Evolutionary conservation across 441 rosid genomes (phyloP), one percentile per base, ranked within the genome.

Genomic region (Adansonia madagascariensis): DNA sequence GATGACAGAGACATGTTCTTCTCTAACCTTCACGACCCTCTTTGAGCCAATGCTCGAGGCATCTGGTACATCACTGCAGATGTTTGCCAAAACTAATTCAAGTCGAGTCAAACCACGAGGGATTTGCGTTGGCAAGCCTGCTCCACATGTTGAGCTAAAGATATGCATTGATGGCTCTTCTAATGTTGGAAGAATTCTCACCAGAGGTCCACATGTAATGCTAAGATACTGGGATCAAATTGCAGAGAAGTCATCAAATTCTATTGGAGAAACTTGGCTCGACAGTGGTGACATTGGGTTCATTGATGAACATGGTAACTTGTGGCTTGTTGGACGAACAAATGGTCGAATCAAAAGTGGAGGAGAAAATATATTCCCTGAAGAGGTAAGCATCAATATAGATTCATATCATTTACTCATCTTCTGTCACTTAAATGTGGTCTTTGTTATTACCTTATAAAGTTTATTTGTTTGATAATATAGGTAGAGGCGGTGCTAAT

Each of bases 1-100:
- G 75, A 90, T 95, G 99, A 93, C 99, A 47, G 97, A 95, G 85
- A 84, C 97, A 41, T 90, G 94, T 74, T 95, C 99, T 76, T 95
- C 97, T 22, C 86, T 91, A 24, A 85, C 94, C 59, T 92, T 95
- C 85, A 81, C 82, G 88, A 87, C 91, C 62, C 91, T 91, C 81
- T 65, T 77, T 78, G 89, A 87, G 76, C 90, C 93, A 66, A 71
- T 80, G 46, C 62, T 66, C 44, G 85, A 82, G 67, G 77, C 77
- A 18, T 14, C 71, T 8, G 63, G 62, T 68, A 81, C 61, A 74
- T 69, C 70, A 75, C 66, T 66, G 55, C 86, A 57, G 75, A 41
- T 47, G 53, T 81, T 39, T 53, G 71, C 64, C 47, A 20, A 59
- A 76, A 35, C 65, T 70, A 64, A 72, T 52, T 62, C 50, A 77